These are phyloP conservation scores for Chaetomium sp. DNA, from an alignment of 2,329 filamentous ascomycete genomes.

Conservation along the genomic window DNA sequence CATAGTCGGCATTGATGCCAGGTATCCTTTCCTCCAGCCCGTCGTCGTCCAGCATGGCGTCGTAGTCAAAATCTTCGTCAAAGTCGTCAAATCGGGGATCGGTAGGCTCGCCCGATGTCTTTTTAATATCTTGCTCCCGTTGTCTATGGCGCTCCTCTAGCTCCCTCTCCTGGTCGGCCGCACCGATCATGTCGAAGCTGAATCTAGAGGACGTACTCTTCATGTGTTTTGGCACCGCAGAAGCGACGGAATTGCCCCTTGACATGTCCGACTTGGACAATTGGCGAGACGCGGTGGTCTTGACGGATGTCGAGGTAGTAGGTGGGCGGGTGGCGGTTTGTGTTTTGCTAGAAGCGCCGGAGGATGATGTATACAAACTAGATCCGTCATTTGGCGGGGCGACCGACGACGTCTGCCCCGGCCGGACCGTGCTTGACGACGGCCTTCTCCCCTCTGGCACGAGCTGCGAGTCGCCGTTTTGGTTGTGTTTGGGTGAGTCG, in stretches of 20 bases:
- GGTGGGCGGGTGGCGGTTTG: constrained; percentile 26
- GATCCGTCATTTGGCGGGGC: constrained; percentile 46
- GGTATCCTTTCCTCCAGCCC: constrained; percentile 69
- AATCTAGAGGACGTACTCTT: constrained; percentile 79
- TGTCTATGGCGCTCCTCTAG: constrained; percentile 74
- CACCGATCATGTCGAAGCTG: constrained; percentile 78
- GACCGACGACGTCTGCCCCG: constrained; percentile 34
- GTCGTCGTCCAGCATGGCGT: constrained; percentile 66
- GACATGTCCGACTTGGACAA: constrained; percentile 50
- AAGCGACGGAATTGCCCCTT: constrained; percentile 46
- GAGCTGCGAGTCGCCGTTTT: no score
- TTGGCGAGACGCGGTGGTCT: constrained; percentile 53
- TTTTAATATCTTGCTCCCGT: constrained; percentile 64
- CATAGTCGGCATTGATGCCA: constrained; percentile 49
- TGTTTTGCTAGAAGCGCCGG: constrained; percentile 38
- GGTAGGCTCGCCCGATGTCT: constrained; percentile 45
- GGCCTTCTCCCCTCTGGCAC: background rate
- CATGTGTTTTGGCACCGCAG: constrained; percentile 63
- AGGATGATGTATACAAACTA: constrained; percentile 40
- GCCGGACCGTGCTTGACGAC: constrained; percentile 9
- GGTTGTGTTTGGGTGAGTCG: background rate
- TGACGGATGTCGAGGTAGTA: constrained; percentile 40
- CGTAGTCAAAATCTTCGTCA: constrained; percentile 65
- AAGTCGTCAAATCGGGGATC: constrained; percentile 59
- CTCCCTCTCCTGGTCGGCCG: constrained; percentile 66